A percentile compares a stretch with the other conserved stretches of the same genome.
These are phyloP conservation scores for Leptodermis oblonga DNA, from an alignment of 257 asterid species.

Conservation along the genomic window DNA sequence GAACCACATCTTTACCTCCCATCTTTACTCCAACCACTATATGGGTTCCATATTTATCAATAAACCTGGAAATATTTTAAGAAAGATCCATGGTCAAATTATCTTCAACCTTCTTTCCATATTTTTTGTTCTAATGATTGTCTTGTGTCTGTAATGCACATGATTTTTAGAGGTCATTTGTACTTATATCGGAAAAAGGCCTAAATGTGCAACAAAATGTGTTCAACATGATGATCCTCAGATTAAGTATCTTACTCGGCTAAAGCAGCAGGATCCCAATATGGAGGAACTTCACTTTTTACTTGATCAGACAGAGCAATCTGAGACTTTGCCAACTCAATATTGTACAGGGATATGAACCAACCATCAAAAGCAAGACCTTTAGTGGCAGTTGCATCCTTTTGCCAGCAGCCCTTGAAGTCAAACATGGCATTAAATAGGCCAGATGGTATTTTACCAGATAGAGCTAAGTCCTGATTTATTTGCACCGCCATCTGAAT, in stretches of 20 bases:
- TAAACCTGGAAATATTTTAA: conserved; percentile 64
- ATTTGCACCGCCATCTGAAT: conserved; percentile 82
- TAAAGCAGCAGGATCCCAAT: conserved; percentile 89
- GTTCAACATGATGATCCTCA: conserved; percentile 6
- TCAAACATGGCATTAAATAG: conserved; percentile 75
- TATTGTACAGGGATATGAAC: conserved; percentile 73
- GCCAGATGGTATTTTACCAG: conserved; percentile 93
- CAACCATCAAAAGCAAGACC: conserved; percentile 89
- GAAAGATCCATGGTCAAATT: background rate
- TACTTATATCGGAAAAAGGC: background rate
- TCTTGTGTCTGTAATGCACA: background rate
- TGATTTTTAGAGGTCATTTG: background rate
- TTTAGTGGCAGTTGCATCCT: conserved; percentile 74
- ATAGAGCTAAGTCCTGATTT: conserved; percentile 71
- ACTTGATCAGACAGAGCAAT: conserved; percentile 57
- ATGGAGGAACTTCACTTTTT: conserved; percentile 69
- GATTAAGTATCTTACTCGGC: conserved; percentile 64
- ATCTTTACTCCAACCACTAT: conserved; percentile 84
- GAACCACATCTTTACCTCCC: conserved; percentile 98
- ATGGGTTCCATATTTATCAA: conserved; percentile 92
- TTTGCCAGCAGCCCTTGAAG: conserved; percentile 91
- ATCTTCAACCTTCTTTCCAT: too few species aligned
- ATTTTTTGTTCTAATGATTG: background rate
- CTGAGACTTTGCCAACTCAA: conserved; percentile 71
- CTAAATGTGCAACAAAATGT: conserved; percentile 7